phyloP scores from a whole-genome alignment of 495 filamentous ascomycete genomes.

The Hypoxylon rickii region DNA sequence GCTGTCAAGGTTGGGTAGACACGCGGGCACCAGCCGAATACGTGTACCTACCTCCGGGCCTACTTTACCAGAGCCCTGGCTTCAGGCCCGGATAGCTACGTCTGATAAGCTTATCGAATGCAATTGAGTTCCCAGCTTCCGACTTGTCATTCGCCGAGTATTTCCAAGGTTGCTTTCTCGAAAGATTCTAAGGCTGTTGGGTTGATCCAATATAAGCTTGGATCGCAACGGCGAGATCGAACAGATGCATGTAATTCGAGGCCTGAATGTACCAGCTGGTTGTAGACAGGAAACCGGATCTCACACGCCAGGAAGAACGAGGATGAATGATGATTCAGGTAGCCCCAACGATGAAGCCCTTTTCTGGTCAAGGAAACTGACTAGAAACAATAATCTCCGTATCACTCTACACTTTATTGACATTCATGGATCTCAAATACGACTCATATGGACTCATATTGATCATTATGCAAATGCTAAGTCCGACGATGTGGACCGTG shows the following conservation, averaged over 20 bases:
- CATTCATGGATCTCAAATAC: background rate
- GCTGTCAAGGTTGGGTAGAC: background rate
- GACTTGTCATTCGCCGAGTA: slow-evolving; percentile 28
- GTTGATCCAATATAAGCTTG: slow-evolving; percentile 17
- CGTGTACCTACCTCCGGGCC: background rate
- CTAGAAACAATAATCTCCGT: slow-evolving; percentile 20
- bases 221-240: slow-evolving; percentile 2
- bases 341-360: slow-evolving; percentile 8
- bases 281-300: too few relatives aligned
- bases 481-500: slow-evolving; percentile 23
- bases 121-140: slow-evolving; percentile 16
- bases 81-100: slow-evolving; percentile 2
- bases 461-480: slow-evolving; percentile 12
- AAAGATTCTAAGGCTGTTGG: slow-evolving; percentile 1
- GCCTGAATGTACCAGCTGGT: too few relatives aligned
- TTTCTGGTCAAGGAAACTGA: slow-evolving; percentile 6
- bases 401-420: background rate
- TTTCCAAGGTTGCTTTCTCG: too few relatives aligned
- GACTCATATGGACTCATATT: slow-evolving; percentile 12
- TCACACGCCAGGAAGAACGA: background rate
- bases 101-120: slow-evolving; percentile 13
- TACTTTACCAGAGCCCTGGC: too few relatives aligned
- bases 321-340: slow-evolving; percentile 3
- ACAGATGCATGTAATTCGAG: slow-evolving; percentile 27
- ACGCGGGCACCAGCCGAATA: too few relatives aligned